Evolutionary conservation across 2,329 filamentous ascomycete genomes (phyloP).

Genomic region (Apiospora arundinis): DNA sequence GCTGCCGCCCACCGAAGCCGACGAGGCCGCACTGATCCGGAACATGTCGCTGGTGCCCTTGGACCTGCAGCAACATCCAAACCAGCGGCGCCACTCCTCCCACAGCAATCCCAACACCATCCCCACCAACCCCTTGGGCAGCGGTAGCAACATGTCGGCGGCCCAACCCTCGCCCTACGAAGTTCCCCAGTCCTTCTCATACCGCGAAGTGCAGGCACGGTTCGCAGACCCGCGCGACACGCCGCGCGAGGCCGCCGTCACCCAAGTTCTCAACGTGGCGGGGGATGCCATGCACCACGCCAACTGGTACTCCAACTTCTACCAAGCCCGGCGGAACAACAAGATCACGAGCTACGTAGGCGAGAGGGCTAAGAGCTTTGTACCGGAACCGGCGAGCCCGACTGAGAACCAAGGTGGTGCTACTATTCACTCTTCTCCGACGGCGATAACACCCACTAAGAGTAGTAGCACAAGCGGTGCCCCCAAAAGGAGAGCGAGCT

Average conservation of each 20-base stretch:
- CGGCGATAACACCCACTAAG: not conserved
- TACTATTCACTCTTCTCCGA: not conserved
- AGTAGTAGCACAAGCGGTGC: not conserved
- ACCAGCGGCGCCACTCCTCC: not conserved
- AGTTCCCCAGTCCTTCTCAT: not conserved
- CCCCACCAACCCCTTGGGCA: not conserved
- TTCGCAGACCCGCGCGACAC: constrained; percentile 20
- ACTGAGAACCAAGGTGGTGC: not conserved
- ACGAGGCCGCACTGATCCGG: constrained; percentile 1
- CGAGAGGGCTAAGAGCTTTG: constrained; percentile 14
- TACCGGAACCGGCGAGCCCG: not conserved
- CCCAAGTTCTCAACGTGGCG: constrained; percentile 16
- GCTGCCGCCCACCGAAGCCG: constrained; percentile 1
- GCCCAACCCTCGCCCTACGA: not conserved
- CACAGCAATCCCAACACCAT: not conserved
- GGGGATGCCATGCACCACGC: constrained; percentile 5
- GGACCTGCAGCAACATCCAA: not conserved
- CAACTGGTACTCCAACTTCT: constrained; percentile 15
- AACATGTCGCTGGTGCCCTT: not conserved
- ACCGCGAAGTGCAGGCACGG: not conserved
- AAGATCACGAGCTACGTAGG: not conserved
- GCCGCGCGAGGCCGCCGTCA: constrained; percentile 22
- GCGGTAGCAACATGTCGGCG: not conserved
- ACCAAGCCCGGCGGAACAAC: not conserved
- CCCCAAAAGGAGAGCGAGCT: not conserved